A percentile compares a stretch with the other conserved stretches of the same genome.
These are phyloP conservation scores for Mucor irregularis DNA, from an alignment of 371 early-diverging fungal species.

Conservation along the genomic window DNA sequence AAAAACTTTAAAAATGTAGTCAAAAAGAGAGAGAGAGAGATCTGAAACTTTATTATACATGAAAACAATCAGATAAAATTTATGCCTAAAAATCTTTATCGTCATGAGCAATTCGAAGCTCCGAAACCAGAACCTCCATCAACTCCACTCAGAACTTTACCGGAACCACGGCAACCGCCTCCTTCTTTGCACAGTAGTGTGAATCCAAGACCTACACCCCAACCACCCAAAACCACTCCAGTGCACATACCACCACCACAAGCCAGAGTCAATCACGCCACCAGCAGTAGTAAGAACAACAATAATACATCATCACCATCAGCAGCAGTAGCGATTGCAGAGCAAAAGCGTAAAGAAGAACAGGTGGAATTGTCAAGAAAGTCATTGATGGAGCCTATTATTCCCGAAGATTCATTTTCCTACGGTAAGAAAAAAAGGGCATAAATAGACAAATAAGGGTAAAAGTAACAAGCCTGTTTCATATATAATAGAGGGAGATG, in stretches of 20 bases:
- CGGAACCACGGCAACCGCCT: not conserved
- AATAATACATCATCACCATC: not conserved
- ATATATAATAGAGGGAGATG: not conserved
- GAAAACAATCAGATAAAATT: constrained; percentile 21
- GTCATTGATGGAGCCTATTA: not conserved
- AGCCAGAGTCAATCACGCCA: not conserved
- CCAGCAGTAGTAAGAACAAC: not conserved
- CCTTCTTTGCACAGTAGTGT: too few relatives aligned
- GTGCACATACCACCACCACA: not conserved
- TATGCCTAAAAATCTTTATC: constrained; percentile 22
- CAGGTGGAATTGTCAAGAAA: not conserved
- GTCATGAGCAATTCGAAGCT: constrained; percentile 26
- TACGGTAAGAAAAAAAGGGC: constrained; percentile 25
- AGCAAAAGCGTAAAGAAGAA: not conserved
- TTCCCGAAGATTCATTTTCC: constrained; percentile 22
- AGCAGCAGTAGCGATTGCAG: not conserved
- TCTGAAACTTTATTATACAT: not conserved
- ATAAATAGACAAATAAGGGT: too few relatives aligned
- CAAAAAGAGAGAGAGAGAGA: not conserved
- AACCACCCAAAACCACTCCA: too few relatives aligned
- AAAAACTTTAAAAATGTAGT: not conserved
- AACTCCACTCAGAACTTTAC: not conserved
- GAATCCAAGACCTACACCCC: too few relatives aligned
- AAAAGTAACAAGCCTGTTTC: too few relatives aligned
- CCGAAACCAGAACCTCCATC: not conserved